Conservation (phyloP, 2,329 filamentous ascomycete genomes). For the Penicillium griseofulvum region DNA sequence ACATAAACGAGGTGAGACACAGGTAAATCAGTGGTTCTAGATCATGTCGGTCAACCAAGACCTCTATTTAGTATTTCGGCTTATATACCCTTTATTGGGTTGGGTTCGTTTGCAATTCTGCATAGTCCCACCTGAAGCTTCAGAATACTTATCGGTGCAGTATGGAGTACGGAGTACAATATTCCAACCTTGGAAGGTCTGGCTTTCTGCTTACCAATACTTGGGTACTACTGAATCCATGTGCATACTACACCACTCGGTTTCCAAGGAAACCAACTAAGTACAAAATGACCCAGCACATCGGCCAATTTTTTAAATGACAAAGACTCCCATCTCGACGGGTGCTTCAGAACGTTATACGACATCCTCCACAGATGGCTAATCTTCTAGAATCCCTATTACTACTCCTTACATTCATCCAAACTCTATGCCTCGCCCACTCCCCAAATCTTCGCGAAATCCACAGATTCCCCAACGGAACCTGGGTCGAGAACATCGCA, state of each 20-base stretch:
- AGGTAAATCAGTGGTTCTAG: not conserved
- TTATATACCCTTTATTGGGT: too few species aligned
- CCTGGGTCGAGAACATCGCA: constrained; percentile 38
- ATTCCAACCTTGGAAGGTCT: too few species aligned
- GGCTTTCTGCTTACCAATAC: not conserved
- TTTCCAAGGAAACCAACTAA: not conserved
- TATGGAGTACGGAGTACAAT: too few species aligned
- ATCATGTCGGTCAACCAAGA: not conserved
- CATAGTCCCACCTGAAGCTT: too few species aligned
- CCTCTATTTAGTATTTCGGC: not conserved
- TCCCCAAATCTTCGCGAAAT: constrained; percentile 2
- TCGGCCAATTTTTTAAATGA: not conserved
- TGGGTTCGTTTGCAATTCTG: too few species aligned
- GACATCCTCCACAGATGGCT: not conserved
- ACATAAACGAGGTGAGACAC: not conserved
- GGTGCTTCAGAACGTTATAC: not conserved
- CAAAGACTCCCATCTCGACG: not conserved
- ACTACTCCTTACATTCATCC: not conserved
- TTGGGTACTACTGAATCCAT: not conserved
- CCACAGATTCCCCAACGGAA: constrained; percentile 26
- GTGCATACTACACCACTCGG: not conserved
- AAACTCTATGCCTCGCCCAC: not conserved
- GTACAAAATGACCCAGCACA: not conserved
- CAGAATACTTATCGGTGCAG: too few species aligned
- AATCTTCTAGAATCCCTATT: not conserved